Evolutionary conservation across 2,329 filamentous ascomycete genomes (phyloP).

Genomic region (Alternaria longipes): DNA sequence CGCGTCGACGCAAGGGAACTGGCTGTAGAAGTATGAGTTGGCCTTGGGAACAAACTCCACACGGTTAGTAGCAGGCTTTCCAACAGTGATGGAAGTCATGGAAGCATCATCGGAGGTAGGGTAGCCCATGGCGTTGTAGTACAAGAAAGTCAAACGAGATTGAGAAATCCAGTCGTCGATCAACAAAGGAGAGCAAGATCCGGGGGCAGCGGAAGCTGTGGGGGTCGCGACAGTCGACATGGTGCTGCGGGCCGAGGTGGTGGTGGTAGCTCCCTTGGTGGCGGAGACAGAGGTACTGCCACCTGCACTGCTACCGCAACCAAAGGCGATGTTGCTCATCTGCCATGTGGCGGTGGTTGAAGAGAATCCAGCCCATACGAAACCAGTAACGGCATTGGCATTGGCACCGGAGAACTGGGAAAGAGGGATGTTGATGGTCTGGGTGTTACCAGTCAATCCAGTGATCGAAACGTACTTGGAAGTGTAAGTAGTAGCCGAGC

Average conservation of each 20-base stretch:
- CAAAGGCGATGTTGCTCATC: conserved; percentile 59
- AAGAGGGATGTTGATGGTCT: conserved; percentile 63
- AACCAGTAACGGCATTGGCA: conserved; percentile 57
- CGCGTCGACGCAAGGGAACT: conserved; percentile 64
- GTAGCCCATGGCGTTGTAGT: conserved; percentile 66
- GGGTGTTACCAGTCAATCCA: conserved; percentile 59
- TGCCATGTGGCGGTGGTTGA: conserved; percentile 55
- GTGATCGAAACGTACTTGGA: conserved; percentile 59
- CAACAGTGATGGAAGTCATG: conserved; percentile 66
- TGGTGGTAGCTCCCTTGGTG: neutral
- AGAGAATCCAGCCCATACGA: conserved; percentile 58
- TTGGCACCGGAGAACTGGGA: conserved; percentile 62
- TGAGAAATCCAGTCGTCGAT: conserved; percentile 71
- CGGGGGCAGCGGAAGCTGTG: conserved; percentile 34
- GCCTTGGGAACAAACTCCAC: conserved; percentile 62
- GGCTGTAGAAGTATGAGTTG: conserved; percentile 67
- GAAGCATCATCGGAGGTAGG: conserved; percentile 66
- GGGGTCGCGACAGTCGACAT: conserved; percentile 11
- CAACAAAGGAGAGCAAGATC: conserved; percentile 57
- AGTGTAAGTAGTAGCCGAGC: conserved; percentile 52
- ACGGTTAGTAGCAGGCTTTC: conserved; percentile 54
- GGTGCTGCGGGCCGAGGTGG: conserved; percentile 4
- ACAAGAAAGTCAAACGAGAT: conserved; percentile 68
- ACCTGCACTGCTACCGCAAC: conserved; percentile 46
- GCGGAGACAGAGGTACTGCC: conserved; percentile 9